Evolutionary conservation across 78 protist genomes (phyloP).

Genomic region (Dictyostelium citrinum): DNA sequence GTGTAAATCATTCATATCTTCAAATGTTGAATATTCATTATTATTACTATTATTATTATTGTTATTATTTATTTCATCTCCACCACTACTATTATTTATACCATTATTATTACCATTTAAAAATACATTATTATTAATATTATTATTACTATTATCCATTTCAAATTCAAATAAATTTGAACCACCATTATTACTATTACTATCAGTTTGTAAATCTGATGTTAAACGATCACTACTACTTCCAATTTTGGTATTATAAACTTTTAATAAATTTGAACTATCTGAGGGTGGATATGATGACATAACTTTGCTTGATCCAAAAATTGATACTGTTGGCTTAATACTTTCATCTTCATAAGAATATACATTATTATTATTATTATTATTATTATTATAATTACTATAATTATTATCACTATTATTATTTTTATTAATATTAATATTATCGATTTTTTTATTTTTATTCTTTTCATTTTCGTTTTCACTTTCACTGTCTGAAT

Average conservation of each 20-base stretch:
- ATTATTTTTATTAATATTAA: background rate
- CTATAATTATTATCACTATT: background rate
- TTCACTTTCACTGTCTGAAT: background rate
- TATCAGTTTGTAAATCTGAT: background rate
- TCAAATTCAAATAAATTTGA: background rate
- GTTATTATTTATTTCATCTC: background rate
- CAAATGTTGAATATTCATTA: background rate
- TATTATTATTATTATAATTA: background rate
- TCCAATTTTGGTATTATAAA: background rate
- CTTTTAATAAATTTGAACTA: background rate
- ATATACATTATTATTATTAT: background rate
- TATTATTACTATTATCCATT: background rate
- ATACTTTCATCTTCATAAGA: background rate
- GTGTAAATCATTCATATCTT: background rate
- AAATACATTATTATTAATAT: background rate
- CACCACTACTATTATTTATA: background rate
- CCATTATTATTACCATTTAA: background rate
- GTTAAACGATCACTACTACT: background rate
- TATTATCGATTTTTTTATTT: background rate
- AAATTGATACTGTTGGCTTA: background rate
- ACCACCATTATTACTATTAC: background rate
- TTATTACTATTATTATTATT: no score
- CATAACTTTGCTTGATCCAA: conserved; percentile 2
- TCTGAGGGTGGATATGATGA: conserved; percentile 11
- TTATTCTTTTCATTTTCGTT: background rate